phyloP scores from a whole-genome alignment of 768 basidiomycete genomes.

The Collybia sp. region DNA sequence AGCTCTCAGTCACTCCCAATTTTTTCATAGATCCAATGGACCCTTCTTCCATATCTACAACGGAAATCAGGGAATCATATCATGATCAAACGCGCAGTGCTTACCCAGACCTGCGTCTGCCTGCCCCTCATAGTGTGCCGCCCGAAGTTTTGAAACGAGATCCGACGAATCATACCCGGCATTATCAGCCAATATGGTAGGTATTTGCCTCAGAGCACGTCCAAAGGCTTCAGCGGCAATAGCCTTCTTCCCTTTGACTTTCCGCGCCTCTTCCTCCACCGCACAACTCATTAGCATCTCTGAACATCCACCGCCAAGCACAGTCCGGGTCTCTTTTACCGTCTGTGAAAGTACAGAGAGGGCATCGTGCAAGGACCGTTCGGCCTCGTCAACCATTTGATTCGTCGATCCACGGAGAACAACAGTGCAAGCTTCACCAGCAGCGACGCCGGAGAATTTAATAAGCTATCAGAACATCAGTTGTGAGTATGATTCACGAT shows the following conservation, averaged over 20 bases:
- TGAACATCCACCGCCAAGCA: conserved; percentile 94
- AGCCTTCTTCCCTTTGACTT: conserved; percentile 90
- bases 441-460: conserved; percentile 99
- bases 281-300: conserved; percentile 98
- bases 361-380: conserved; percentile 95
- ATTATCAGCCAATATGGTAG: conserved; percentile 95
- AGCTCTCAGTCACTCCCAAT: conserved; percentile 92
- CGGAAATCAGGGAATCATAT: not conserved
- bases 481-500: not conserved
- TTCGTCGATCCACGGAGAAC: conserved; percentile 95
- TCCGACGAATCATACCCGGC: conserved; percentile 98
- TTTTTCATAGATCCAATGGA: conserved; percentile 82
- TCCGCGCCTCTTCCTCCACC: conserved; percentile 83
- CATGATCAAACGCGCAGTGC: conserved; percentile 13
- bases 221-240: conserved; percentile 92
- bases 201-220: conserved; percentile 88
- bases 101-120: conserved; percentile 83
- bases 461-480: conserved; percentile 61
- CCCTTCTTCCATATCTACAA: conserved; percentile 83
- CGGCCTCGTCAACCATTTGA: conserved; percentile 99
- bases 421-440: conserved; percentile 96
- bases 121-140: conserved; percentile 91
- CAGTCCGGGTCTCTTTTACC: conserved; percentile 92
- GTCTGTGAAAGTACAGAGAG: conserved; percentile 97
- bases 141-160: conserved; percentile 82